These are phyloP conservation scores for Hibiscus tridactylites DNA, from an alignment of 345 rosid genomes.

Conservation along the genomic window DNA sequence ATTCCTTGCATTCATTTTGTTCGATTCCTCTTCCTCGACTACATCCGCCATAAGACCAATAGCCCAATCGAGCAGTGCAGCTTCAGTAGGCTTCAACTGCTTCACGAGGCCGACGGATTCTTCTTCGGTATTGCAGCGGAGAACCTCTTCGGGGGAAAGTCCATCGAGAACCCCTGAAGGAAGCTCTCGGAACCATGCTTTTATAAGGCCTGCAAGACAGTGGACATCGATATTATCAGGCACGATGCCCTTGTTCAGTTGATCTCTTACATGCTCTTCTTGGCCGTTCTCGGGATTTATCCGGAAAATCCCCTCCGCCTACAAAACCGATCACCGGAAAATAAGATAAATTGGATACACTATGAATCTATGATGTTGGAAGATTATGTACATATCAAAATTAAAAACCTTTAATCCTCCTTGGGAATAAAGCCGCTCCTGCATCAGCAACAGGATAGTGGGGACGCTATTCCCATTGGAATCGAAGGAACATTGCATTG, in stretches of 20 bases:
- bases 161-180: constrained; percentile 94
- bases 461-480: constrained; percentile 83
- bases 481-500: constrained; percentile 87
- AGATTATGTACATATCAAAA: neutral
- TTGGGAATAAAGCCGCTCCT: constrained; percentile 64
- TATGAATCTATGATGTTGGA: too few relatives aligned
- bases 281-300: constrained; percentile 93
- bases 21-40: constrained; percentile 79
- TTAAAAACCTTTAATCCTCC: constrained; percentile 68
- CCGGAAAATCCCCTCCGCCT: constrained; percentile 96
- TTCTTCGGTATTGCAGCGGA: constrained; percentile 16
- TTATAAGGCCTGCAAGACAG: constrained; percentile 89
- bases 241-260: constrained; percentile 80
- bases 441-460: constrained; percentile 91
- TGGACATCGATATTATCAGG: constrained; percentile 85
- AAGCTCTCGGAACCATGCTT: constrained; percentile 98
- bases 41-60: constrained; percentile 93
- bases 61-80: constrained; percentile 87
- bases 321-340: constrained; percentile 8
- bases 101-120: constrained; percentile 61
- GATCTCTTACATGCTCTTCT: constrained; percentile 88
- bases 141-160: constrained; percentile 89
- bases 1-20: constrained; percentile 93
- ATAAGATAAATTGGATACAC: neutral
- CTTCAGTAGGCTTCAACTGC: constrained; percentile 80